Percentiles rank a stretch among this genome's conserved stretches.
Conservation (phyloP, 1,284 basidiomycete species). For the Moesziomyces aphidis region DNA sequence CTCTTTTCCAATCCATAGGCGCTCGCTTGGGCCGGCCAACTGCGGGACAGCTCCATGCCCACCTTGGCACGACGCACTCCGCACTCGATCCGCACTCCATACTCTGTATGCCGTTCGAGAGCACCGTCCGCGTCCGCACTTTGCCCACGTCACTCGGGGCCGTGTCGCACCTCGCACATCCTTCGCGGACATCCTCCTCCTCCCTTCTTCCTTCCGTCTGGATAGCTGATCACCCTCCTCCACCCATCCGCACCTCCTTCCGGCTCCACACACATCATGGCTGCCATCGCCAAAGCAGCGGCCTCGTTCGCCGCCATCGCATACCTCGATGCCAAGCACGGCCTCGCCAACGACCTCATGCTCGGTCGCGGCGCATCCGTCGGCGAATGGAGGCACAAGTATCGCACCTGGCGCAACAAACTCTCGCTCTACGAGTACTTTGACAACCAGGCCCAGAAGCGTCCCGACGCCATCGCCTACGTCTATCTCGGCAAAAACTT, state of each 20-base stretch:
- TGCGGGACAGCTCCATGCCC: background rate
- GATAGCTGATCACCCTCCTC: background rate
- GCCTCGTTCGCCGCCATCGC: constrained; percentile 54
- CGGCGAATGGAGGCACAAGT: constrained; percentile 43
- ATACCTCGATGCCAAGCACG: constrained; percentile 63
- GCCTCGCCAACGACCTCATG: constrained; percentile 43
- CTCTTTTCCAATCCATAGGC: background rate
- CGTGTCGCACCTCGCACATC: too few relatives aligned
- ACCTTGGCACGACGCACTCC: background rate
- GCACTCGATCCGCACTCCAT: background rate
- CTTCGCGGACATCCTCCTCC: background rate
- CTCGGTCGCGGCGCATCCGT: constrained; percentile 32
- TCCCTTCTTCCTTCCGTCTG: background rate
- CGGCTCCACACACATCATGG: constrained; percentile 12
- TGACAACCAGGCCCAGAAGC: constrained; percentile 37
- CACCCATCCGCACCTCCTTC: background rate
- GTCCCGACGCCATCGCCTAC: constrained; percentile 54
- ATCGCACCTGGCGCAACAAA: constrained; percentile 44
- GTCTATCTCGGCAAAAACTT: constrained; percentile 55
- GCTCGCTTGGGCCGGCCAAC: background rate
- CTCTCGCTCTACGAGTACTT: constrained; percentile 58
- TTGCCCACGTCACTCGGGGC: too few relatives aligned
- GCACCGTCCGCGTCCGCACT: too few relatives aligned
- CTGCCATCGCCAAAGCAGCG: constrained; percentile 53
- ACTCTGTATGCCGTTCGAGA: background rate